These are phyloP conservation scores for Amanita rubescens DNA, from an alignment of 768 basidiomycete species.

Conservation along the genomic window DNA sequence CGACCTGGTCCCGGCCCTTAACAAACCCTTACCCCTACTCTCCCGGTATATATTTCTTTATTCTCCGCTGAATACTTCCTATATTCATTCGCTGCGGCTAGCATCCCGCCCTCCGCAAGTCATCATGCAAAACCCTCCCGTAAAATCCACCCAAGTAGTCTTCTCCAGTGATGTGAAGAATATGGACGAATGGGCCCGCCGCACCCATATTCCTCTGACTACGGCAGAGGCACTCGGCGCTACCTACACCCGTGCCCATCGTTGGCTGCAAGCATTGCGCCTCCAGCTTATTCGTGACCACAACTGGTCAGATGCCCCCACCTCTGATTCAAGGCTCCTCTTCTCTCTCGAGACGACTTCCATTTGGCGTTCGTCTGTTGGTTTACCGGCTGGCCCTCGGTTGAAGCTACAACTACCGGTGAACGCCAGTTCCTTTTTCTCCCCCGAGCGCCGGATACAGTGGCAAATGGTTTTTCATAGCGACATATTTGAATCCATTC, in stretches of 20 bases:
- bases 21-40: slow-evolving; percentile 9
- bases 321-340: slow-evolving; percentile 63
- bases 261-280: slow-evolving; percentile 63
- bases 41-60: slow-evolving; percentile 3
- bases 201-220: slow-evolving; percentile 75
- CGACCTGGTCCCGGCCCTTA: slow-evolving; percentile 7
- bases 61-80: not conserved
- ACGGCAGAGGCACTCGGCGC: slow-evolving; percentile 77
- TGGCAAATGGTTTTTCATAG: slow-evolving; percentile 90
- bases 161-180: slow-evolving; percentile 75
- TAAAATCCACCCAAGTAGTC: slow-evolving; percentile 41
- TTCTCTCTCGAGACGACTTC: slow-evolving; percentile 74
- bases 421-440: slow-evolving; percentile 81
- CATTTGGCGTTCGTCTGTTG: slow-evolving; percentile 69
- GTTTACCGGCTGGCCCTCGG: slow-evolving; percentile 70
- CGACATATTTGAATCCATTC: slow-evolving; percentile 64
- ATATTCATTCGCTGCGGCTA: slow-evolving; percentile 1
- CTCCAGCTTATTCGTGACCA: slow-evolving; percentile 57
- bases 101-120: slow-evolving; percentile 4
- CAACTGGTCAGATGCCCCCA: slow-evolving; percentile 57
- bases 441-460: slow-evolving; percentile 74
- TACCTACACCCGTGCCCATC: slow-evolving; percentile 75
- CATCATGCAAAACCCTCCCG: slow-evolving; percentile 23
- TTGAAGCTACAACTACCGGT: slow-evolving; percentile 67
- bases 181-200: slow-evolving; percentile 78